Percentiles rank a stretch among this genome's conserved stretches.
These are phyloP conservation scores for Chrysanthemum seticuspe DNA, from an alignment of 129 eudicot genomes.

Conservation along the genomic window DNA sequence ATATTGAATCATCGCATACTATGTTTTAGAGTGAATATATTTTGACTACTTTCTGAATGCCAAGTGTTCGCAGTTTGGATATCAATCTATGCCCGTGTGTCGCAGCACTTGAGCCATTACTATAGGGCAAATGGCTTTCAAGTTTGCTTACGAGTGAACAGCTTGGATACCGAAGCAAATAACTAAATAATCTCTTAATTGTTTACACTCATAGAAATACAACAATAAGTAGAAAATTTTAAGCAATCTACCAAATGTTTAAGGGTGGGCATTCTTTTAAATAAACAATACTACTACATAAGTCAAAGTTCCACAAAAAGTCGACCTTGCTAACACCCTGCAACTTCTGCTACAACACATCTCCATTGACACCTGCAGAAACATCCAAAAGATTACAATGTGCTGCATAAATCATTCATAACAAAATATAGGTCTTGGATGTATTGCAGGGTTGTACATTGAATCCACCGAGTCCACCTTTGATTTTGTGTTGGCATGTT, in stretches of 20 bases:
- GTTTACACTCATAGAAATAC: conserved; percentile 4
- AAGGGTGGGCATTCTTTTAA: conserved; percentile 15
- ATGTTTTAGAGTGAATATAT: too few relatives aligned
- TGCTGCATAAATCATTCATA: not conserved
- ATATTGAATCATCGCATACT: too few relatives aligned
- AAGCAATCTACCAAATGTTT: conserved; percentile 1
- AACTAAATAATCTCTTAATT: not conserved
- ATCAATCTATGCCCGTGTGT: not conserved
- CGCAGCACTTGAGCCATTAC: not conserved
- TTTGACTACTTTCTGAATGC: too few relatives aligned
- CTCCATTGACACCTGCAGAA: conserved; percentile 26
- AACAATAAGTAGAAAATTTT: not conserved
- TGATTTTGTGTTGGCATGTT: conserved; percentile 19
- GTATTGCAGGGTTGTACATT: too few relatives aligned
- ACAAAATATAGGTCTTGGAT: too few relatives aligned
- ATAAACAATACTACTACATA: conserved; percentile 11
- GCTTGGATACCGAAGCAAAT: conserved; percentile 5
- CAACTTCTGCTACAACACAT: conserved; percentile 22
- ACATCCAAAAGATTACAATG: conserved; percentile 4
- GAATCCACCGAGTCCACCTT: not conserved
- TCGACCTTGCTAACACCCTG: not conserved
- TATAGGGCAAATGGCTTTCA: too few relatives aligned
- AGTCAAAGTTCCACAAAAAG: conserved; percentile 18
- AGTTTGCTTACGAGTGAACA: not conserved
- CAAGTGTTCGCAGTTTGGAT: too few relatives aligned